Base-by-base conservation (phyloP, 352 stramenopile species). In the Pythium graminicola region DNA sequence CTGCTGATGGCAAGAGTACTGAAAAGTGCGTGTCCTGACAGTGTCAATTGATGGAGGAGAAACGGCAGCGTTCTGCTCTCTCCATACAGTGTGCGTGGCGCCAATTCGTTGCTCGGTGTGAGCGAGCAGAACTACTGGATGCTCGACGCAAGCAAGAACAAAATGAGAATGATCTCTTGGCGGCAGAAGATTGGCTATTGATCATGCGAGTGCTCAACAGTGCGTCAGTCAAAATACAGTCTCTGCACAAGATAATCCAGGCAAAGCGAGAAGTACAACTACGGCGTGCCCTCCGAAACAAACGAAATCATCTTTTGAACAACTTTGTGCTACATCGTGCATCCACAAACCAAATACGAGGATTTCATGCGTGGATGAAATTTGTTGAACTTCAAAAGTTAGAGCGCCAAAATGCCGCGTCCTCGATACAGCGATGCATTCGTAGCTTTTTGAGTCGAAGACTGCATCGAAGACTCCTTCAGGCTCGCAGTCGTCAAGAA, bases 81-180 rank as follows among this genome's bases (percentile, higher is more conserved):
- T 46, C 53, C 3, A 79, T 89, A 42, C 75, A 86, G 55, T 73
- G 73, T 36, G 56, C 60, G 2, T 86, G 69, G 75, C 58, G 67
- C 23, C 44, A 64, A 20, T 60, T 63, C 33, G 17, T 39, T 22
- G 64, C 71, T n/a, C 56, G 59, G 1, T 13, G 46, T 4, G 33
- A 72, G 26, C 56, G 79, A 16, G 41, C 24, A 8, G 46, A 44
- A 6, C 57, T 76, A 38, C 50, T 53, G 10, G 16, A 67, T 14
- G 32, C 67, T 32, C 67, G 67, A 6, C 63, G 60, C 19, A 31
- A 67, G 4, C 50, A 64, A n/a, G 77, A 90, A 53, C 20, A 24
- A 0, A 24, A 22, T 0, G 70, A 69, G 20, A 82, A 77, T 24
- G 23, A 39, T 17, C 27, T 16, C 7, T 79, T 90, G 73, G 54